These are phyloP conservation scores for Penicillium bialowiezense DNA, from an alignment of 495 filamentous ascomycete genomes.

Conservation along the genomic window DNA sequence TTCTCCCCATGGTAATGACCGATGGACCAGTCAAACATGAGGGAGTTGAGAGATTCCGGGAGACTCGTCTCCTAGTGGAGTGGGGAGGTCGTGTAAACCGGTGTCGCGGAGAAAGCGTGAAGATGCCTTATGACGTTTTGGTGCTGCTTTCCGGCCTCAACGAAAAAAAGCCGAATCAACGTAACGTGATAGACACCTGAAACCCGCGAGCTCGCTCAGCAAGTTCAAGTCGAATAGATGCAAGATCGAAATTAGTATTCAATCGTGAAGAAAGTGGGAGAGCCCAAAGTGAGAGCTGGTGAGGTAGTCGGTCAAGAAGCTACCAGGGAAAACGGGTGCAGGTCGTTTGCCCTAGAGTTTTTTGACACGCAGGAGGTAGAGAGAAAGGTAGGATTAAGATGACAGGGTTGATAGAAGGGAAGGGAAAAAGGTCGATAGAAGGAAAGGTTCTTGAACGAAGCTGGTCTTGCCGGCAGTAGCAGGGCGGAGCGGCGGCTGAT, in stretches of 20 bases:
- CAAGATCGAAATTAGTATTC: constrained; percentile 6
- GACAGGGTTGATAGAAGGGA: constrained; percentile 13
- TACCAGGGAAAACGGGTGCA: constrained; percentile 47
- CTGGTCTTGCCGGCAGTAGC: constrained; percentile 20
- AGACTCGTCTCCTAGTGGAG: constrained; percentile 30
- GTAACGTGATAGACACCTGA: constrained; percentile 7
- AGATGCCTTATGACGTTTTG: constrained; percentile 46
- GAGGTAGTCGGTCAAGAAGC: constrained; percentile 27
- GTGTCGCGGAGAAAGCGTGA: constrained; percentile 37
- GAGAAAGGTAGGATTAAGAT: constrained; percentile 12
- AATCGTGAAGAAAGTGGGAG: constrained; percentile 11
- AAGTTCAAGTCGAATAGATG: constrained; percentile 7
- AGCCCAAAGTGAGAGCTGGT: constrained; percentile 19
- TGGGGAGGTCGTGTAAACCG: constrained; percentile 29
- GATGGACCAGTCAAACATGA: constrained; percentile 46
- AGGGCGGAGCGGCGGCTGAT: constrained; percentile 28
- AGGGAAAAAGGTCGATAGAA: constrained; percentile 17
- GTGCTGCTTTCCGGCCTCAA: constrained; percentile 29
- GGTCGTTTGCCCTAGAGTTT: constrained; percentile 38
- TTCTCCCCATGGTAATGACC: constrained; percentile 77
- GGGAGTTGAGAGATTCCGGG: constrained; percentile 31
- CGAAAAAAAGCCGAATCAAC: constrained; percentile 23
- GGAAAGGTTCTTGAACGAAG: constrained; percentile 36
- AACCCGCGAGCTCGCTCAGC: background rate
- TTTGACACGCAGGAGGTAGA: constrained; percentile 18